Conservation (phyloP, 2,329 filamentous ascomycete species). For the Fusarium xyrophilum region DNA sequence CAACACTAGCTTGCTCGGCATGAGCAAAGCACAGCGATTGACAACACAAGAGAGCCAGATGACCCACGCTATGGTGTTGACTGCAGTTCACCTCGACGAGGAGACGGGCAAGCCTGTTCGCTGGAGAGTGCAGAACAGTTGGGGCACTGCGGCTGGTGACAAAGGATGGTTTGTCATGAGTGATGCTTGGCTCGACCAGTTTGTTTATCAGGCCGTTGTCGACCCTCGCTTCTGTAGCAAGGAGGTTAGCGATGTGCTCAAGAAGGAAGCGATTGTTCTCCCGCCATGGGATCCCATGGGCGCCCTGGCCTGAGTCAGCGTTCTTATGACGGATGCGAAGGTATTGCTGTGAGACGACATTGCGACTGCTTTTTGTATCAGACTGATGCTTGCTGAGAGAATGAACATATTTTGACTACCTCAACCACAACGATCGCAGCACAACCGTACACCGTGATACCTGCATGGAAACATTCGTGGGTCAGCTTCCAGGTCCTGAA, state of each 20-base stretch:
- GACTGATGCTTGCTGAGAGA: not conserved
- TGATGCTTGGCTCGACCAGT: constrained; percentile 80
- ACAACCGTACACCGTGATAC: not conserved
- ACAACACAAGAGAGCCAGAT: constrained; percentile 78
- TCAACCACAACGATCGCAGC: not conserved
- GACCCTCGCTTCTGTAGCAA: constrained; percentile 72
- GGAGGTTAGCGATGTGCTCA: constrained; percentile 73
- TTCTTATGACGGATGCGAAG: not conserved
- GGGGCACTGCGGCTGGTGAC: constrained; percentile 73
- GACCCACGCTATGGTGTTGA: constrained; percentile 94
- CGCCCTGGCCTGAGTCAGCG: constrained; percentile 61
- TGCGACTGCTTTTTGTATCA: not conserved
- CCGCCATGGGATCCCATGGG: constrained; percentile 86
- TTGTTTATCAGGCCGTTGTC: constrained; percentile 85
- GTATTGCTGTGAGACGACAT: not conserved
- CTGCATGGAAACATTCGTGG: not conserved
- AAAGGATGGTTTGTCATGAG: constrained; percentile 92
- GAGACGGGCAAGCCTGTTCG: constrained; percentile 68
- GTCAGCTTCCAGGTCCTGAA: not conserved
- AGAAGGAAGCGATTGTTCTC: constrained; percentile 72
- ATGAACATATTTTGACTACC: not conserved
- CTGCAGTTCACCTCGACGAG: constrained; percentile 78
- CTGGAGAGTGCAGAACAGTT: constrained; percentile 89
- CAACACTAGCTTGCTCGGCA: constrained; percentile 73
- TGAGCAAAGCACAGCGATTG: constrained; percentile 79